phyloP scores from a whole-genome alignment of 441 rosid species.

The Geranium incanum region DNA sequence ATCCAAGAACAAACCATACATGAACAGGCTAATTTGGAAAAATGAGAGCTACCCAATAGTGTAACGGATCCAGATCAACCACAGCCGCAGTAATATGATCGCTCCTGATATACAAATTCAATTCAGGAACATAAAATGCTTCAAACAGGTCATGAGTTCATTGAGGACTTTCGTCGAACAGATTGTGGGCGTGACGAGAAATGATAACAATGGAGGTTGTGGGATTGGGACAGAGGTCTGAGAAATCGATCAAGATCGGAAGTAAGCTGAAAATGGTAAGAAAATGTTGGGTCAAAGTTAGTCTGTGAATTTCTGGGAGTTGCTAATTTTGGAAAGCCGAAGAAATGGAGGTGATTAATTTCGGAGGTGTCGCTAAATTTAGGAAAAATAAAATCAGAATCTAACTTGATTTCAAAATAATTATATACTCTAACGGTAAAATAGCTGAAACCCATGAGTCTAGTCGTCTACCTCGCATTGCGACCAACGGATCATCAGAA shows the following conservation, averaged over 20 bases:
- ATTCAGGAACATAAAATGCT: background rate
- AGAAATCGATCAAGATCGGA: background rate
- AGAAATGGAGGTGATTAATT: background rate
- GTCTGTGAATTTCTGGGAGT: constrained; percentile 7
- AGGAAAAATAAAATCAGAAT: background rate
- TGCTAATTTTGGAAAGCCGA: background rate
- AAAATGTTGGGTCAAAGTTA: background rate
- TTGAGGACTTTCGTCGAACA: constrained; percentile 4
- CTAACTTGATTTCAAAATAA: background rate
- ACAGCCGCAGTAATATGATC: background rate
- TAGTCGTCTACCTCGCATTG: background rate
- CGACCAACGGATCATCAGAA: background rate
- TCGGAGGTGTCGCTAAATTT: background rate
- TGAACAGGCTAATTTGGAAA: background rate
- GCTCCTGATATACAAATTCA: background rate
- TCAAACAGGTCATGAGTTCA: background rate
- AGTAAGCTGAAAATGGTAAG: background rate
- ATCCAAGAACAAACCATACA: constrained; percentile 8
- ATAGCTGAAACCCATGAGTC: background rate
- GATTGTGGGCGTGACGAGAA: background rate
- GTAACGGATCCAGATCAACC: background rate
- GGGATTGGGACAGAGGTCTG: background rate
- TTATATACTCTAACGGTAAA: background rate
- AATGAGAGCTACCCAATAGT: background rate
- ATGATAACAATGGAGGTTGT: background rate